These are phyloP conservation scores for Bacterosira constricta DNA, from an alignment of 108 stramenopile genomes.

Conservation along the genomic window DNA sequence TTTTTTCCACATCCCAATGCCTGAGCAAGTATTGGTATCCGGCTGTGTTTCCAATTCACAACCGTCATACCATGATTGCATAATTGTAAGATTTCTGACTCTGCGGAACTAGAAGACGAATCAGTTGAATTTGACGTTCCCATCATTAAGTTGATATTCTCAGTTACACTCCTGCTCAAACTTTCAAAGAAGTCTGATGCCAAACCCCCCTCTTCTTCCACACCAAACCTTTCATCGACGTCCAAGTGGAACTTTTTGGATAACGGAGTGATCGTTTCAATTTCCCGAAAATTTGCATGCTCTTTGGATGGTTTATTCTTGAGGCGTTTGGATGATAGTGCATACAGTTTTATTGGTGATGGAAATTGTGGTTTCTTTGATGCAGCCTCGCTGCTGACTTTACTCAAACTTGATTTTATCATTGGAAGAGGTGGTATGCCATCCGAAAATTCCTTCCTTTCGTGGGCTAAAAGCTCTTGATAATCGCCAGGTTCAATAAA, in stretches of 20 bases:
- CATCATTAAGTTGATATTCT: too few species aligned
- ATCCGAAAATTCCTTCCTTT: not conserved
- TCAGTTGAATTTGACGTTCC: too few species aligned
- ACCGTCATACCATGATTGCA: conserved; percentile 43
- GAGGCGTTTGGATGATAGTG: conserved; percentile 26
- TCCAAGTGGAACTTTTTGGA: conserved; percentile 36
- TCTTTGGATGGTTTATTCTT: conserved; percentile 2
- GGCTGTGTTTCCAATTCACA: conserved; percentile 51
- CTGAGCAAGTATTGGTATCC: conserved; percentile 35
- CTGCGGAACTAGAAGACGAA: too few species aligned
- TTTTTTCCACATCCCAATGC: conserved; percentile 40
- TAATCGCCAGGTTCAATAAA: conserved; percentile 34
- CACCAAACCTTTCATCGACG: conserved; percentile 41
- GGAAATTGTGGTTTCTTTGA: conserved; percentile 35
- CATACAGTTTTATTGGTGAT: conserved; percentile 34
- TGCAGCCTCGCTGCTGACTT: not conserved
- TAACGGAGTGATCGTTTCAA: conserved; percentile 36
- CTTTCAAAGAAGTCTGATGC: conserved; percentile 31
- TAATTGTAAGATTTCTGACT: too few species aligned
- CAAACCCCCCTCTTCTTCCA: conserved; percentile 38
- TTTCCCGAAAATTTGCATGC: conserved; percentile 42
- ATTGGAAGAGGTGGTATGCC: conserved; percentile 8
- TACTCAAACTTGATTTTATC: not conserved
- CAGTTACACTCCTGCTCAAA: conserved; percentile 29
- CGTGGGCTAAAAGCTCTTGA: not conserved